Percentiles rank a stretch among this genome's conserved stretches.
Conservation (phyloP, 768 basidiomycete species). For the Kwoniella dejecticola region DNA sequence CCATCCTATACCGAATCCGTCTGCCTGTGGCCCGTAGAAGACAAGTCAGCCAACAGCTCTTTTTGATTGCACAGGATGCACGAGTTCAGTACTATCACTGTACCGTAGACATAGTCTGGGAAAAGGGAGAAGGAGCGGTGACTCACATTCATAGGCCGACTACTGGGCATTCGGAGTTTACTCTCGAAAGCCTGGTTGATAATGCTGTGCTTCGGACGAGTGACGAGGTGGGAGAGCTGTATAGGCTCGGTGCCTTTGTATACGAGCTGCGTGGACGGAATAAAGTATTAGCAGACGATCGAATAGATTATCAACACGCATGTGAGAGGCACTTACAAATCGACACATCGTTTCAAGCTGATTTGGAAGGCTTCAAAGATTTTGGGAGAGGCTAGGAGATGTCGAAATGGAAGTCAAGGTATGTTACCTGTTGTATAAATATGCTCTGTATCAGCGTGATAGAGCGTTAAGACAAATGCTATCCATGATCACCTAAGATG, state of each 20-base stretch:
- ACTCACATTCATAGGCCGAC: constrained; percentile 49
- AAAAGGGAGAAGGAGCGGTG: too few species aligned
- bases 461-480: too few species aligned
- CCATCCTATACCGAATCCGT: constrained; percentile 99
- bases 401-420: background rate
- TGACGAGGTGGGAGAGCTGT: constrained; percentile 88
- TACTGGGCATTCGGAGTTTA: constrained; percentile 64
- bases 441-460: too few species aligned
- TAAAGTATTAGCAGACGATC: background rate
- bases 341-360: constrained; percentile 30
- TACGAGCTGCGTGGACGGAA: constrained; percentile 64
- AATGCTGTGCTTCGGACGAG: constrained; percentile 90
- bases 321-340: constrained; percentile 28
- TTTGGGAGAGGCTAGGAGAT: background rate
- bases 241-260: constrained; percentile 95
- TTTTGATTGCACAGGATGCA: too few species aligned
- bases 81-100: too few species aligned
- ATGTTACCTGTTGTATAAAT: constrained; percentile 1
- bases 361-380: background rate
- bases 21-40: constrained; percentile 53
- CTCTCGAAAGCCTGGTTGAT: constrained; percentile 98
- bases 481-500: background rate
- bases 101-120: too few species aligned
- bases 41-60: background rate
- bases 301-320: background rate